These are phyloP conservation scores for Penicillium sclerotiorum DNA, from an alignment of 2,329 filamentous ascomycete genomes.

Conservation along the genomic window DNA sequence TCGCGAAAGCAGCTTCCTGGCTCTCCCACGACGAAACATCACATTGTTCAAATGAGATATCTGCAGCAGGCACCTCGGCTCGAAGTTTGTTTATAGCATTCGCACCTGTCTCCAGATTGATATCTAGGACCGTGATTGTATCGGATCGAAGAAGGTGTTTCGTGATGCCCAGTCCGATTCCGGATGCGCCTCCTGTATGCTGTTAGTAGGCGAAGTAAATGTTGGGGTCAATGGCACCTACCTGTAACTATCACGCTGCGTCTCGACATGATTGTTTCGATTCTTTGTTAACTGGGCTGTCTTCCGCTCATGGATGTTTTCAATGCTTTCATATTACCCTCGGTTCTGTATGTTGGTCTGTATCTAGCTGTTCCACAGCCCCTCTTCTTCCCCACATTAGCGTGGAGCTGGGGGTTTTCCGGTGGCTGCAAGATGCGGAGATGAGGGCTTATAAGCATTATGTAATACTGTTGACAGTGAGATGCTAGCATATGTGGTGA, in stretches of 20 bases:
- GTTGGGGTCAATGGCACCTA: too few species aligned
- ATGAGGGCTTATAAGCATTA: too few species aligned
- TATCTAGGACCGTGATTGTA: slow-evolving; percentile 36
- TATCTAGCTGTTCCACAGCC: not conserved
- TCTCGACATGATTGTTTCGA: not conserved
- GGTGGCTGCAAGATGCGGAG: not conserved
- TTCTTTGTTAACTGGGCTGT: too few species aligned
- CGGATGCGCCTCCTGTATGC: slow-evolving; percentile 41
- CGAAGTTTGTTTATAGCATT: slow-evolving; percentile 25
- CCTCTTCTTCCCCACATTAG: slow-evolving; percentile 4
- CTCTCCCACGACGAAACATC: slow-evolving; percentile 41
- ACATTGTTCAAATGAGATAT: slow-evolving; percentile 32
- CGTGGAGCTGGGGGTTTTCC: slow-evolving; percentile 5
- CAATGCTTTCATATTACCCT: too few species aligned
- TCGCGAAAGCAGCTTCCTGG: slow-evolving; percentile 39
- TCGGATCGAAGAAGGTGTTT: slow-evolving; percentile 33
- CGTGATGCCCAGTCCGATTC: slow-evolving; percentile 41
- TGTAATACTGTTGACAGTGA: too few species aligned
- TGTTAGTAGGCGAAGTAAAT: too few species aligned
- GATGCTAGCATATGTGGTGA: too few species aligned
- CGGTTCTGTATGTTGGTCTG: too few species aligned
- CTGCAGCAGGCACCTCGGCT: slow-evolving; percentile 28
- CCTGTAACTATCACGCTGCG: not conserved
- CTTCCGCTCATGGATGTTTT: too few species aligned
- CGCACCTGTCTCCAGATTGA: slow-evolving; percentile 28